Evolutionary conservation across 2,329 filamentous ascomycete species (phyloP), one percentile per base, ranked within the genome.

Genomic region (Arthrobotrys iridis): DNA sequence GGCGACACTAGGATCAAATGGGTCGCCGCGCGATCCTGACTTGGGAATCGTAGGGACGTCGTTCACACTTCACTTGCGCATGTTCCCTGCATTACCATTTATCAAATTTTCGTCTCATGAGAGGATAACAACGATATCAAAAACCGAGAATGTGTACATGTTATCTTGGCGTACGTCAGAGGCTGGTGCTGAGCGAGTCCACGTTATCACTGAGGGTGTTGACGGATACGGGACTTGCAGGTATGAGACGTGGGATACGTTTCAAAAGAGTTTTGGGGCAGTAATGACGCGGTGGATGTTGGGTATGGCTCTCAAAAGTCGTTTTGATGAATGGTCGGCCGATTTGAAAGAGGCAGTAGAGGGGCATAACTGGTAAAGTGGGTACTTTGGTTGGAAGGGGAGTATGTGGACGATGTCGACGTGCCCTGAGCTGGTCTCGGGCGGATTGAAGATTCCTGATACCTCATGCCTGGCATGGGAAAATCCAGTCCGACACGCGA

Each of bases 161-260:
- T 40, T 65, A 1, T 68, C 60, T 20, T 57, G 63, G 63, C n/a
- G 20, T 10, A n/a, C 43, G 3, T 3, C 22, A 11, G 58, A 68
- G 1, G 43, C 20, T 11, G 35, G 46, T 30, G 71, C 35, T 5
- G 71, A 75, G 33, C 15, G 71, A 35, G 71, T 75, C 0, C 71
- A 75, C 20, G 45, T 75, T 22, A 66, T 75, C 30, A 67, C 63
- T 7, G 71, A 75, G 18, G 45, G 46, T 0, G 71, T 57, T 4
- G 45, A 75, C 6, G 71, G 63, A 0, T 75, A 75, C 15, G 71
- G 71, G 4, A 68, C 71, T 13, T 75, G 71, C 10, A 48, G 24
- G 24, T 75, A 75, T 46, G 63, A 75, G 35, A 64, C 52, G 8
- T 75, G 55, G 15, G 57, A 68, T n/a, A 75, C 71, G 15, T 75